phyloP scores from a whole-genome alignment of 2,329 filamentous ascomycete species.

The Polytolypa hystricis region DNA sequence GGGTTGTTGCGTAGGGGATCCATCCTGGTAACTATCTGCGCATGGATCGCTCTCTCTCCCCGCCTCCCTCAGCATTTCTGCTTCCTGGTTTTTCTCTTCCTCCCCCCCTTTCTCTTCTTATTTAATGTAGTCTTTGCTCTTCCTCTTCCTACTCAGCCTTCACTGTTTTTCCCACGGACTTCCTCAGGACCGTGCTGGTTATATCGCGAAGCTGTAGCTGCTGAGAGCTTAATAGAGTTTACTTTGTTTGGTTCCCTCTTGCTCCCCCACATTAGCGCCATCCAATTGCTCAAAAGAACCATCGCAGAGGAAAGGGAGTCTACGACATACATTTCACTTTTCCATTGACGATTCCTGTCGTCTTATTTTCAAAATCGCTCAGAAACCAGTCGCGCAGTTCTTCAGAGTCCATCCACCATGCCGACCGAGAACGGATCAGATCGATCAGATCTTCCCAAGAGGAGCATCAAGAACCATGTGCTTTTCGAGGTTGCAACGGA shows the following conservation, averaged over 20 bases:
- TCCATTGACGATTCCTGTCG: too few relatives aligned
- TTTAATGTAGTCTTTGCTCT: not conserved
- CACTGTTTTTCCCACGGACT: not conserved
- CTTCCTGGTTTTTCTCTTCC: constrained; percentile 7
- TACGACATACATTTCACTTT: too few relatives aligned
- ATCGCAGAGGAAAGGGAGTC: too few relatives aligned
- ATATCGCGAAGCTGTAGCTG: not conserved
- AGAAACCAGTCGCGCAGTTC: too few relatives aligned
- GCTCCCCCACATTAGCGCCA: not conserved
- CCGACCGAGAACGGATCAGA: constrained; percentile 40
- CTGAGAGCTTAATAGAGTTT: not conserved
- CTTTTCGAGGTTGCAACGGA: constrained; percentile 96
- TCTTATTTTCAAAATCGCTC: too few relatives aligned
- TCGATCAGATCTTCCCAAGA: constrained; percentile 38
- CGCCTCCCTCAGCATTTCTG: constrained; percentile 9
- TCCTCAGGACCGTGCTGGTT: not conserved
- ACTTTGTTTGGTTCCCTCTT: not conserved
- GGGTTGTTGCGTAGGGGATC: too few relatives aligned
- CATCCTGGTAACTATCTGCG: too few relatives aligned
- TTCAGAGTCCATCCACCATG: not conserved
- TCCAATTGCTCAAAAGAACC: not conserved
- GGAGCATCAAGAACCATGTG: constrained; percentile 87
- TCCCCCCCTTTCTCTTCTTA: not conserved
- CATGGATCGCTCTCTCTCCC: constrained; percentile 3
- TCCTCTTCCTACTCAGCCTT: not conserved